Percentiles rank a stretch among this genome's conserved stretches.
Evolutionary conservation across 768 basidiomycete species (phyloP).

Genomic region (Agrocybe chaxingu): DNA sequence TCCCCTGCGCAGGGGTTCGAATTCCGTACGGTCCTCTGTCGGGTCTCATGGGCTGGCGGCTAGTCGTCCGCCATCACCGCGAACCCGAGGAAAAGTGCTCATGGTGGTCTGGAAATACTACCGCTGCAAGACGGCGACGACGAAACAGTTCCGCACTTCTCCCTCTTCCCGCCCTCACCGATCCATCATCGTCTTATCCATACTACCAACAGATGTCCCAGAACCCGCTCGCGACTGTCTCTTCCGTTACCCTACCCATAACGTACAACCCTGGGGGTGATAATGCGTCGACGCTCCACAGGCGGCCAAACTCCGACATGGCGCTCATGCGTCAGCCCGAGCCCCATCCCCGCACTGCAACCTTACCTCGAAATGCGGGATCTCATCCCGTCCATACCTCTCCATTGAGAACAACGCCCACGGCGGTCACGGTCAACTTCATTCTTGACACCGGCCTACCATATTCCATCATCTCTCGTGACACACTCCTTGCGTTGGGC

Average conservation of each 20-base stretch:
- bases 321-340: background rate
- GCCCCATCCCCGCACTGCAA: background rate
- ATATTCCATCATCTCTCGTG: constrained; percentile 24
- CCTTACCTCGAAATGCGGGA: too few relatives aligned
- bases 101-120: constrained; percentile 12
- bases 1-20: constrained; percentile 30
- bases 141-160: constrained; percentile 1
- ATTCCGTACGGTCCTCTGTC: constrained; percentile 25
- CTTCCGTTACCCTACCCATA: constrained; percentile 1
- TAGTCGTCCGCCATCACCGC: constrained; percentile 21
- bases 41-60: constrained; percentile 28
- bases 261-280: too few relatives aligned
- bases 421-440: constrained; percentile 24
- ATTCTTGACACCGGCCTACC: constrained; percentile 28
- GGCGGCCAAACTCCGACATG: background rate
- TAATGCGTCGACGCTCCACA: background rate
- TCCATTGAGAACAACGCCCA: background rate
- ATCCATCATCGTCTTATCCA: background rate
- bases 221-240: too few relatives aligned
- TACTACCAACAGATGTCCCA: too few relatives aligned
- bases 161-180: background rate
- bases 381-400: too few relatives aligned
- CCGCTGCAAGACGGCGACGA: background rate
- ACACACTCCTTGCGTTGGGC: constrained; percentile 25
- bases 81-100: constrained; percentile 6